Conservation (phyloP, 2,329 filamentous ascomycete genomes). For the Penicillium thymicola region DNA sequence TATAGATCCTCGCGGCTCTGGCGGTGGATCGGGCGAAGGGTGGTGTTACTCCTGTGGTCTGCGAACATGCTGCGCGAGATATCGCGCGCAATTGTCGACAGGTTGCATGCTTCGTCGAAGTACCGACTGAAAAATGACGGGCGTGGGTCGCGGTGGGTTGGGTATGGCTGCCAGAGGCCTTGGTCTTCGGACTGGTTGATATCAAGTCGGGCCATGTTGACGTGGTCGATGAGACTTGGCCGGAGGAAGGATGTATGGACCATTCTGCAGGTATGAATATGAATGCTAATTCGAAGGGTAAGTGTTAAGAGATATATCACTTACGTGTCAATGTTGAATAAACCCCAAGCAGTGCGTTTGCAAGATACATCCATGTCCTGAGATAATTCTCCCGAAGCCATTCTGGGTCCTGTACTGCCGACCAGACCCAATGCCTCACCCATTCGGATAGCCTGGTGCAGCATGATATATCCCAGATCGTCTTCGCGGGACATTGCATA, state of each 20-base stretch:
- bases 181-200: slow-evolving; percentile 17
- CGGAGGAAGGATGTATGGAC: slow-evolving; percentile 37
- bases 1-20: slow-evolving; percentile 31
- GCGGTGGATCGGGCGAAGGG: slow-evolving; percentile 10
- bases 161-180: slow-evolving; percentile 33
- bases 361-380: slow-evolving; percentile 32
- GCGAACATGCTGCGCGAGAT: slow-evolving; percentile 35
- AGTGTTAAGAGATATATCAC: slow-evolving; percentile 6
- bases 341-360: slow-evolving; percentile 35
- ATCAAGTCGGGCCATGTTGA: slow-evolving; percentile 28
- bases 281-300: neutral
- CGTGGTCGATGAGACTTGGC: slow-evolving; percentile 34
- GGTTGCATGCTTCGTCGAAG: slow-evolving; percentile 34
- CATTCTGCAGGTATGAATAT: slow-evolving; percentile 19
- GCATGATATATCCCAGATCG: slow-evolving; percentile 38
- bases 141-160: slow-evolving; percentile 28
- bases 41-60: slow-evolving; percentile 5
- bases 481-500: slow-evolving; percentile 38
- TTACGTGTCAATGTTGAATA: slow-evolving; percentile 41
- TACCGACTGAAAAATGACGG: slow-evolving; percentile 30
- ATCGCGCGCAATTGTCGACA: slow-evolving; percentile 36
- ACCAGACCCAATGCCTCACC: slow-evolving; percentile 35
- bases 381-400: slow-evolving; percentile 24
- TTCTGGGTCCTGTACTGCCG: slow-evolving; percentile 21
- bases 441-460: slow-evolving; percentile 36